Percentiles rank a stretch among this genome's conserved stretches.
These are phyloP conservation scores for Avicennia marina DNA, from an alignment of 257 asterid species.

Conservation along the genomic window DNA sequence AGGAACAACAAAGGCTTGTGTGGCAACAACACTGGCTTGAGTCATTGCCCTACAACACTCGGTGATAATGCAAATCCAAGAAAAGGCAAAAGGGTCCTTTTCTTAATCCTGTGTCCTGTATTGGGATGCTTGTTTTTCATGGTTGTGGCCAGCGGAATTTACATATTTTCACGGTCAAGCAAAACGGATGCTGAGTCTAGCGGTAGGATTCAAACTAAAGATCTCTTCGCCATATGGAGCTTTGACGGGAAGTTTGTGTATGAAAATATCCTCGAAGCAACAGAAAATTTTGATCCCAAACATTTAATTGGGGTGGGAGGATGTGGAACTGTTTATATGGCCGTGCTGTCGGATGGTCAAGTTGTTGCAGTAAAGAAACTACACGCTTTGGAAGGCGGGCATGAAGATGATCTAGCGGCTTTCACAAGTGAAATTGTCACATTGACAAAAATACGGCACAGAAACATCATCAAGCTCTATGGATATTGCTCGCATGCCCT, in stretches of 20 bases:
- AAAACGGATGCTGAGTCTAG: background rate
- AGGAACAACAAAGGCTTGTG: constrained; percentile 28
- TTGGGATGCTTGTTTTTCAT: constrained; percentile 10
- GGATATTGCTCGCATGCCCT: constrained; percentile 29
- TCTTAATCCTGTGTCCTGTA: constrained; percentile 9
- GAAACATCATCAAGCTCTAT: constrained; percentile 30
- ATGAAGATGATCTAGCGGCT: background rate
- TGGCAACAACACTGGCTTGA: constrained; percentile 21
- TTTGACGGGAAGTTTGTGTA: constrained; percentile 27
- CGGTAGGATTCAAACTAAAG: background rate
- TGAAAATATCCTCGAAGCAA: constrained; percentile 26
- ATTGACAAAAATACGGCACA: constrained; percentile 26
- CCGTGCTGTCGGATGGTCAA: constrained; percentile 18
- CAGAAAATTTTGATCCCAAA: constrained; percentile 21
- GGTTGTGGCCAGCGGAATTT: background rate
- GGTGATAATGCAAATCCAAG: background rate
- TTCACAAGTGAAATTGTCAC: constrained; percentile 26
- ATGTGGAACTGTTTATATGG: constrained; percentile 29
- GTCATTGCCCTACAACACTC: constrained; percentile 14
- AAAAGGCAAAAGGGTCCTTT: background rate
- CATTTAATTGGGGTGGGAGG: constrained; percentile 33
- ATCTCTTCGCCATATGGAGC: constrained; percentile 17
- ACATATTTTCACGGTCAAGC: background rate
- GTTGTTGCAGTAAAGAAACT: constrained; percentile 32
- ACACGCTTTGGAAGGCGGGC: constrained; percentile 13